These are phyloP conservation scores for Terfezia claveryi DNA, from an alignment of 495 filamentous ascomycete genomes.

Conservation along the genomic window DNA sequence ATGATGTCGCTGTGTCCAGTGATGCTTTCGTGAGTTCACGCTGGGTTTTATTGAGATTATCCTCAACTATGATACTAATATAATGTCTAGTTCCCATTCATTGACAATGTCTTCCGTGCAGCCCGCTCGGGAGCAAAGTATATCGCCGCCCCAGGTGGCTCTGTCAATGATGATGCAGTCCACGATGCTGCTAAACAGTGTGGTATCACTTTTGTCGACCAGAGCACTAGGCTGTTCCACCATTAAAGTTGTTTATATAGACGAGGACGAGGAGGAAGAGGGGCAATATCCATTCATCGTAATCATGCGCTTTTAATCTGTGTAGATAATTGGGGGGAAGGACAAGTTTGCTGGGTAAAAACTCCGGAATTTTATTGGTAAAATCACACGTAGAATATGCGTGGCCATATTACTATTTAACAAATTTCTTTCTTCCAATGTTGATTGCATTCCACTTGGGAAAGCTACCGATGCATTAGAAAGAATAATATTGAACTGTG, in stretches of 20 bases:
- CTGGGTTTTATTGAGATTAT: constrained; percentile 3
- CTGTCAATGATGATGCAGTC: constrained; percentile 75
- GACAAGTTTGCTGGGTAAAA: no score
- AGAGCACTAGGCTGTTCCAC: constrained; percentile 71
- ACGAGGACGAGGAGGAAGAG: not conserved
- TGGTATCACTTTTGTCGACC: constrained; percentile 77
- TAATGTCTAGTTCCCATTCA: constrained; percentile 63
- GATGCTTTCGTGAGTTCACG: constrained; percentile 72
- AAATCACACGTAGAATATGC: no score
- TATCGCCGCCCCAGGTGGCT: constrained; percentile 77
- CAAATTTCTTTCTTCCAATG: no score
- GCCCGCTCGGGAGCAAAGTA: constrained; percentile 80
- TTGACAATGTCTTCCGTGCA: constrained; percentile 88
- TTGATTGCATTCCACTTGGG: no score
- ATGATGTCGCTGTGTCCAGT: constrained; percentile 64
- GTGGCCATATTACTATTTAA: no score
- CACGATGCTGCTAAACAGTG: constrained; percentile 85
- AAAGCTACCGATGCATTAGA: no score
- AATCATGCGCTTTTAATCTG: no score
- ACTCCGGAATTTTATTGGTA: no score
- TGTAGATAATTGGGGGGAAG: no score
- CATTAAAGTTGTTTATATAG: constrained; percentile 31
- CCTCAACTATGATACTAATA: not conserved
- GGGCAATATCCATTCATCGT: not conserved
- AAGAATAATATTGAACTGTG: no score